Conservation (phyloP, 345 rosid genomes). For the Melastoma malabathricum region DNA sequence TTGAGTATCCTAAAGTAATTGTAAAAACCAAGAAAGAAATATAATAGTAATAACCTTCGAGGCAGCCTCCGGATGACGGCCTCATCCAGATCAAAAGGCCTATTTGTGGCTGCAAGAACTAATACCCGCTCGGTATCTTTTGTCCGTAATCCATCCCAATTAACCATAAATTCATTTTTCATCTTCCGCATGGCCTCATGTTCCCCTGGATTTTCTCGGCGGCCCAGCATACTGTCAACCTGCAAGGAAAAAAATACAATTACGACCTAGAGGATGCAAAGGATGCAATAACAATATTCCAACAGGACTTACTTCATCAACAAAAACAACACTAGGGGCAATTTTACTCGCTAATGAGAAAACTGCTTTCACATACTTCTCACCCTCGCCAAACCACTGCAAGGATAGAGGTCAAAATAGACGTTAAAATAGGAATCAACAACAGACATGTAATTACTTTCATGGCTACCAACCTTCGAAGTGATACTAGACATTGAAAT, state of each 20-base stretch:
- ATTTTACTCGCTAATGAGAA: constrained; percentile 85
- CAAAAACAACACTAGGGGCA: constrained; percentile 81
- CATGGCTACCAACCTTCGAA: constrained; percentile 45
- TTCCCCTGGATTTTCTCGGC: constrained; percentile 73
- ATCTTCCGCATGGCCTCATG: constrained; percentile 87
- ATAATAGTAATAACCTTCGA: constrained; percentile 9
- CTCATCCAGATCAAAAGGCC: constrained; percentile 96
- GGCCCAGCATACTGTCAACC: constrained; percentile 98
- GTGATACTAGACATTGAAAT: constrained; percentile 84
- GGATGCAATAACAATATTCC: no score
- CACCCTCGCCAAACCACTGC: constrained; percentile 99
- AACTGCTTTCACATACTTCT: constrained; percentile 83
- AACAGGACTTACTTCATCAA: constrained; percentile 52
- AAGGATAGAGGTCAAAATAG: constrained; percentile 4
- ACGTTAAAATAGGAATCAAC: background rate
- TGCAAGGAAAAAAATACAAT: constrained; percentile 5
- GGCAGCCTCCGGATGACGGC: constrained; percentile 90
- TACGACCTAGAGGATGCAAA: background rate
- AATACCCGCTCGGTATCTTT: constrained; percentile 78
- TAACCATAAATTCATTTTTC: constrained; percentile 93
- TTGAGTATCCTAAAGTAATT: background rate
- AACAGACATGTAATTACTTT: background rate
- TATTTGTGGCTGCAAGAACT: constrained; percentile 90
- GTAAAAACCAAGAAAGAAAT: background rate
- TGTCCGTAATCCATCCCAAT: constrained; percentile 84